Evolutionary conservation across 331 rosid genomes (phyloP), one percentile per base, ranked within the genome.

Genomic region (Spiraea crenata): DNA sequence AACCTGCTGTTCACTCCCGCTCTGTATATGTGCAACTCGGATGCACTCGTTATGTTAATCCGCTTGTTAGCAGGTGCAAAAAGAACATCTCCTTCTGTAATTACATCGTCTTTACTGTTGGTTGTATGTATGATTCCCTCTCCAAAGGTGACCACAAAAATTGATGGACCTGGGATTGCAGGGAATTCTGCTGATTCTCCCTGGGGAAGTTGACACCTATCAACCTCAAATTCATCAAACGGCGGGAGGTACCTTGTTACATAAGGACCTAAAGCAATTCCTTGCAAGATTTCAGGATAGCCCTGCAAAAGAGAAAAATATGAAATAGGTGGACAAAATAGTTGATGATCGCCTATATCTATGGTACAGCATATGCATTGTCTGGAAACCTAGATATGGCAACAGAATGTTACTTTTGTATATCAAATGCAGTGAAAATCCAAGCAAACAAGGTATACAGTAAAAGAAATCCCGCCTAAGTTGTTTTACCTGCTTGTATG

Each of bases 211-310:
- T 76, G 67, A 41, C 97, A 91, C 0, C 77, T 65, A 44, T 95
- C 99, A 2, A 91, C 87, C 85, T 95, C 99, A 37, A 95, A 95
- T 81, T 95, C 99, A 10, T 95, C 93, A 3, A 91, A 91, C 5
- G 99, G 98, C 0, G 99, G 96, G 58, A 67, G 72, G 51, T 95
- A 95, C 73, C 80, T 87, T 47, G 67, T 89, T 61, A 91, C 83
- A 38, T 77, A 83, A 40, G 83, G 81, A 76, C 82, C 88, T 45
- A 95, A 0, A 48, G 86, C 69, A 73, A 82, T 80, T 71, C 98
- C 99, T 71, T 56, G 76, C 66, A 95, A 81, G 42, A 95, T 91
- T 75, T 91, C 92, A 6, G 99, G 99, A 74, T 74, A 76, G 45
- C 98, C 99, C 96, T 95, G 86, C 65, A 55, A 37, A 10, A 59